Evolutionary conservation across 179 eudicot genomes (phyloP).

Genomic region (Amaranthus tricolor): DNA sequence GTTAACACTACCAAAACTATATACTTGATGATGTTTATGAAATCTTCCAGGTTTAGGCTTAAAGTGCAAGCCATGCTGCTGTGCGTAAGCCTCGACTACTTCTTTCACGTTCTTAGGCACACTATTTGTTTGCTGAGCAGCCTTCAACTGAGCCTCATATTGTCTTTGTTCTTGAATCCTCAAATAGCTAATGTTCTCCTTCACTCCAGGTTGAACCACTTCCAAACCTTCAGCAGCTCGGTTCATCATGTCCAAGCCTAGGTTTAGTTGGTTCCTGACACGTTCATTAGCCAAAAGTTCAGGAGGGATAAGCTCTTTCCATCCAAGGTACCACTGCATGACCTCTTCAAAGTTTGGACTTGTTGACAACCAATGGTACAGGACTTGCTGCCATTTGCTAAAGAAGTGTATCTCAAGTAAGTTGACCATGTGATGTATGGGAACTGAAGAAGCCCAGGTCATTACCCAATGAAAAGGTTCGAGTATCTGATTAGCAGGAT

Average conservation of each 20-base stretch:
- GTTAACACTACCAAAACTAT: conserved; percentile 36
- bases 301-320: conserved; percentile 29
- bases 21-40: conserved; percentile 35
- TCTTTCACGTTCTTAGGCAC: conserved; percentile 34
- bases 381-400: conserved; percentile 35
- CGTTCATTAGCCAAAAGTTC: conserved; percentile 36
- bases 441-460: conserved; percentile 39
- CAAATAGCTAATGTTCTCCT: conserved; percentile 32
- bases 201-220: conserved; percentile 36
- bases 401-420: conserved; percentile 36
- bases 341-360: conserved; percentile 41
- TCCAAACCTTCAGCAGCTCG: conserved; percentile 36
- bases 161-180: conserved; percentile 34
- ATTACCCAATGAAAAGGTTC: conserved; percentile 33
- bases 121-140: conserved; percentile 28
- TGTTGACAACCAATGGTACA: conserved; percentile 34
- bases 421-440: conserved; percentile 36
- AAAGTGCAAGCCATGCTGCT: conserved; percentile 35
- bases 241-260: conserved; percentile 36
- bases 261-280: conserved; percentile 25
- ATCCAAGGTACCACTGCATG: conserved; percentile 31
- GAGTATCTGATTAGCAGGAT: conserved; percentile 35
- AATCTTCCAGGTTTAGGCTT: conserved; percentile 36
- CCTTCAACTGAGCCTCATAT: conserved; percentile 31
- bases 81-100: conserved; percentile 30